phyloP scores from a whole-genome alignment of 73 alveolate species.

The Tetrahymena elliotti region DNA sequence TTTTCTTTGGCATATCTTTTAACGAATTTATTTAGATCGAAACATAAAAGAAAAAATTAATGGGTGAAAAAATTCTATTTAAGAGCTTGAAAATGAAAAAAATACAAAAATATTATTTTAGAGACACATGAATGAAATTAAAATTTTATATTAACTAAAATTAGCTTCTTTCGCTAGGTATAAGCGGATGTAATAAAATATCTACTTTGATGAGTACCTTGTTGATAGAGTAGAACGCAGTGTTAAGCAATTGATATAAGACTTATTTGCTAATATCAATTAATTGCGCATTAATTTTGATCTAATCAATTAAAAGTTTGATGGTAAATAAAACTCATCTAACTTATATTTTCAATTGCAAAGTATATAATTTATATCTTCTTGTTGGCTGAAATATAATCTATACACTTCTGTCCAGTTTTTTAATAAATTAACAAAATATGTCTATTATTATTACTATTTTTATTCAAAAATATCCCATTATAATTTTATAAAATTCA shows the following conservation, averaged over 20 bases:
- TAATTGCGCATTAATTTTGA: background rate
- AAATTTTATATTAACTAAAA: background rate
- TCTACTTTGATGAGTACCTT: background rate
- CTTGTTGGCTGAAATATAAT: background rate
- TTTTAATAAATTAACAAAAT: too few relatives aligned
- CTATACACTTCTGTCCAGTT: background rate
- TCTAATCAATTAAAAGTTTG: background rate
- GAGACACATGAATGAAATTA: background rate
- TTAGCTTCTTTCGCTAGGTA: background rate
- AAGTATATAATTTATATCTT: background rate
- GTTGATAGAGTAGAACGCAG: slow-evolving; percentile 1
- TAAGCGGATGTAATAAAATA: background rate
- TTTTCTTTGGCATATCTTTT: background rate
- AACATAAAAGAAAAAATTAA: background rate
- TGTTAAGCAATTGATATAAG: background rate
- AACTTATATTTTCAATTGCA: background rate
- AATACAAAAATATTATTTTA: too few relatives aligned
- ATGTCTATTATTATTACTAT: background rate
- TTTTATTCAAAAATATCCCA: background rate
- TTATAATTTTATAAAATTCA: too few relatives aligned
- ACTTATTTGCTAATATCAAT: background rate
- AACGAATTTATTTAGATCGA: background rate
- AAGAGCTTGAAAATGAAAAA: background rate
- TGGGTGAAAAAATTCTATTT: background rate
- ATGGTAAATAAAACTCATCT: background rate